Evolutionary conservation across 2,329 filamentous ascomycete genomes (phyloP).

Genomic region (Sporothrix luriei): DNA sequence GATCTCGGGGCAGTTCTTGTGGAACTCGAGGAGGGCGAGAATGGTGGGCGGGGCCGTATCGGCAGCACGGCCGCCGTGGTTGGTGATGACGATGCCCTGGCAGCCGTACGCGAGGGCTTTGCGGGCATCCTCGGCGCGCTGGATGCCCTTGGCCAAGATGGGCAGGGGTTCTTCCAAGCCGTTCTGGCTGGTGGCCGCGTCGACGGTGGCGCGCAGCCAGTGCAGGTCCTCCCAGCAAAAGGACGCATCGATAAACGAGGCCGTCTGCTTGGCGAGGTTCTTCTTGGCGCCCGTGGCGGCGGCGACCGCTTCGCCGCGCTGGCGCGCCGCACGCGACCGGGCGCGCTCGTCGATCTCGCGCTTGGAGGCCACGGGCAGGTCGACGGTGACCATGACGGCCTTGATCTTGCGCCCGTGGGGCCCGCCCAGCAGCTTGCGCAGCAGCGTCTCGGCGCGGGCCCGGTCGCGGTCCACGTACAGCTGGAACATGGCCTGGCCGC

Average conservation of each 20-base stretch:
- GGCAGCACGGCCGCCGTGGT: constrained; percentile 60
- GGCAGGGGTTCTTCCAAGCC: constrained; percentile 43
- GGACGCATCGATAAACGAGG: constrained; percentile 52
- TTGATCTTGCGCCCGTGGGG: constrained; percentile 43
- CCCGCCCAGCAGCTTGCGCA: constrained; percentile 33
- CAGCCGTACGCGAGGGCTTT: constrained; percentile 53
- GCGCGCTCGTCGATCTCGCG: constrained; percentile 59
- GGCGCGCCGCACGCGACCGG: not conserved
- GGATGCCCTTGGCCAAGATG: constrained; percentile 60
- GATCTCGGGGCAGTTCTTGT: constrained; percentile 46
- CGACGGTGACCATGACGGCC: constrained; percentile 56
- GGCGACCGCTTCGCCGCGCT: not conserved
- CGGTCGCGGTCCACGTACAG: constrained; percentile 36
- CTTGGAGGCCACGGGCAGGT: constrained; percentile 59
- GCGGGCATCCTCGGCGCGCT: constrained; percentile 58
- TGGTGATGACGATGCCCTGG: constrained; percentile 59
- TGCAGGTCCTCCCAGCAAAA: constrained; percentile 57
- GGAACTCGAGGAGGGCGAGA: constrained; percentile 47
- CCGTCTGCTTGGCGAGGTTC: constrained; percentile 55
- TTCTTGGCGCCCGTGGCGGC: constrained; percentile 45
- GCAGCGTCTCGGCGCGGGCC: constrained; percentile 24
- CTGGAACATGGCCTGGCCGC: constrained; percentile 41
- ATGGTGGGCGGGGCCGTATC: constrained; percentile 51
- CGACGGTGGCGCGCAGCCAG: constrained; percentile 52
- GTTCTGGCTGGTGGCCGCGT: constrained; percentile 10